phyloP scores from a whole-genome alignment of 179 eudicot genomes.

The Heliamphora pulchella region DNA sequence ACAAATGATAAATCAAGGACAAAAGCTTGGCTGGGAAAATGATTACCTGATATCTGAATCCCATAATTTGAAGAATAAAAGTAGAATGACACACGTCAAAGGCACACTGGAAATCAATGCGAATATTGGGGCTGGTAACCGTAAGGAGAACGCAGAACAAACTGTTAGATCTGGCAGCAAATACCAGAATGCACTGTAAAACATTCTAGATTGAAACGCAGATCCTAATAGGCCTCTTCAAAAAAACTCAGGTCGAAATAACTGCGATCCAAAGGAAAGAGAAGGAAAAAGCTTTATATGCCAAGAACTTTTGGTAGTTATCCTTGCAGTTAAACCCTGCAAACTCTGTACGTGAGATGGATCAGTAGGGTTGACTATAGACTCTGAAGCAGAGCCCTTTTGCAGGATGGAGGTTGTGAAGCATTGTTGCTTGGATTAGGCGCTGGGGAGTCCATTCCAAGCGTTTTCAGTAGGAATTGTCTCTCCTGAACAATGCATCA shows the following conservation, averaged over 20 bases:
- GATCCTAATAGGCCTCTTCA: slow-evolving; percentile 54
- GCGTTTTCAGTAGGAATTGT: slow-evolving; percentile 71
- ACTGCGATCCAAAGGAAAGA: slow-evolving; percentile 42
- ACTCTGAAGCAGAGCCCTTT: slow-evolving; percentile 84
- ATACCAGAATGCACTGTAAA: slow-evolving; percentile 34
- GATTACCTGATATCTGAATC: slow-evolving; percentile 40
- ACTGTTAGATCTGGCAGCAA: slow-evolving; percentile 27
- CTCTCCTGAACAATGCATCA: slow-evolving; percentile 57
- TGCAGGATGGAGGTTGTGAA: slow-evolving; percentile 71
- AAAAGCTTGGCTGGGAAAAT: slow-evolving; percentile 33
- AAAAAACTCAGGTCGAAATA: slow-evolving; percentile 47
- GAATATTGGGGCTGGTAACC: slow-evolving; percentile 17
- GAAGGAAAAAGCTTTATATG: slow-evolving; percentile 24
- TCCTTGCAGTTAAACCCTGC: slow-evolving; percentile 11
- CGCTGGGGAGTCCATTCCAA: slow-evolving; percentile 69
- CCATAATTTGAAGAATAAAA: slow-evolving; percentile 30
- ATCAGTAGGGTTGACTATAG: slow-evolving; percentile 35
- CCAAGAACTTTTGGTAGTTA: slow-evolving; percentile 20
- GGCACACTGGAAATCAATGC: slow-evolving; percentile 26
- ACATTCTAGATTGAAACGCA: slow-evolving; percentile 44
- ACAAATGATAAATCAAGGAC: slow-evolving; percentile 39
- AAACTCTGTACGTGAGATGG: slow-evolving; percentile 18
- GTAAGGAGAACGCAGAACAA: slow-evolving; percentile 30
- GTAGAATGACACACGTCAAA: slow-evolving; percentile 40
- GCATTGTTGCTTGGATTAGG: slow-evolving; percentile 35